Evolutionary conservation across 2,329 filamentous ascomycete genomes (phyloP), one percentile per base, ranked within the genome.

Genomic region (Aspergillus sp.): DNA sequence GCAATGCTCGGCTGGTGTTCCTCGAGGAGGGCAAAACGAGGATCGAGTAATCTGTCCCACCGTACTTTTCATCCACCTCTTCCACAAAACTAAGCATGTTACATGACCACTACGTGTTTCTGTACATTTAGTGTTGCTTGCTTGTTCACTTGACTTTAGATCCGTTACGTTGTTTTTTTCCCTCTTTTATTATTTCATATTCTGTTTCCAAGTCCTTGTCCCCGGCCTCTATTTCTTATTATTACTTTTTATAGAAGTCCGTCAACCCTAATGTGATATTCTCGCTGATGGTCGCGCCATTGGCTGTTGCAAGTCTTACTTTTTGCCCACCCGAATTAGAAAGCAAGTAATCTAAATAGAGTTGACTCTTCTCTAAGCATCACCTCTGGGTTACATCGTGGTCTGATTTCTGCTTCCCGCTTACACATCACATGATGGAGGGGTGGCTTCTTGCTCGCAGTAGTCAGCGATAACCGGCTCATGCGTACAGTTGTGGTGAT

Each of bases 1-100:
- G 92, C 78, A 91, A 91, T 66, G 89, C 90, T 47, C 84, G 91
- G 63, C 89, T 96, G 68, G 85, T 91, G 32, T 95, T 90, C 68
- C 87, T 96, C 57, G 95, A 99, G 76, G 95, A 99, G 79, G 95
- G 95, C 56, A 99, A 99, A 85, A 99, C 97, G 85, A 91, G 95
- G 75, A 96, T 96, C 72, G 95, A 99, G 65, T 81, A 74, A 63
- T 61, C 52, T 49, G 25, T 32, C 2, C 13, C 4, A 23, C 41
- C 19, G 23, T 32, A 21, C 13, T 13, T 23, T 41, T 15, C 38
- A 39, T 30, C 15, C 19, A 30, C 17, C 21, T 12, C 17, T 47
- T 12, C 32, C 15, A 32, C 13, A 55, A 39, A 55, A 21, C 19
- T 19, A 45, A 47, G 45, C 23, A 25, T 32, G 28, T 17, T 45